Conservation (phyloP, 108 stramenopile genomes). For the Asterionellopsis glacialis region DNA sequence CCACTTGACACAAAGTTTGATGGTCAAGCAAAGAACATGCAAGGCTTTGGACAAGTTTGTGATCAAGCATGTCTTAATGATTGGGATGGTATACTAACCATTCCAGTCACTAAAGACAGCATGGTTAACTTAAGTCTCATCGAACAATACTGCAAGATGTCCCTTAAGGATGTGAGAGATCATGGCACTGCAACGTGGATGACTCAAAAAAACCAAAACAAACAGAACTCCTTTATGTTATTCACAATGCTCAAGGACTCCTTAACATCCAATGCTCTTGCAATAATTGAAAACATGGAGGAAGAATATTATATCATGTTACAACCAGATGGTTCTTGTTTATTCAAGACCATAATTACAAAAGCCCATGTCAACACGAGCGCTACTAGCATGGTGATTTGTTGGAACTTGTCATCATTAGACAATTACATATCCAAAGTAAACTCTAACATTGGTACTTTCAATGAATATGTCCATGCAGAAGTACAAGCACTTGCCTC, state of each 20-base stretch:
- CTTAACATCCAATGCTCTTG: no score
- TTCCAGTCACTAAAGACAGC: no score
- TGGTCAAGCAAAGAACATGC: background rate
- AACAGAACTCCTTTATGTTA: constrained; percentile 6
- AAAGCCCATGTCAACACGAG: constrained; percentile 13
- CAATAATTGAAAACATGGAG: background rate
- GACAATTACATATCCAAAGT: constrained; percentile 17
- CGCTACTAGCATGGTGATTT: constrained; percentile 15
- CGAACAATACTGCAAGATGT: constrained; percentile 3
- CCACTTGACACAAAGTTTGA: no score
- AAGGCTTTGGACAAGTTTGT: constrained; percentile 1
- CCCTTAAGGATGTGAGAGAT: background rate
- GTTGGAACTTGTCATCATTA: no score
- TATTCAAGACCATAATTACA: constrained; percentile 27
- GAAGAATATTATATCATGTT: background rate
- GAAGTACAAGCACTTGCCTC: constrained; percentile 9
- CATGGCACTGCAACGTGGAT: constrained; percentile 8
- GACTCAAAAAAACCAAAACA: background rate
- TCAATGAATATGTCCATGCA: constrained; percentile 24
- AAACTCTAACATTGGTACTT: constrained; percentile 18
- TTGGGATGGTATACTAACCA: no score
- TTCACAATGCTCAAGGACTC: no score
- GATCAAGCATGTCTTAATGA: no score
- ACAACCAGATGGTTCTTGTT: no score
- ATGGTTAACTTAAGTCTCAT: background rate